Evolutionary conservation across 495 filamentous ascomycete species (phyloP).

Genomic region (Aspergillus heteromorphus): DNA sequence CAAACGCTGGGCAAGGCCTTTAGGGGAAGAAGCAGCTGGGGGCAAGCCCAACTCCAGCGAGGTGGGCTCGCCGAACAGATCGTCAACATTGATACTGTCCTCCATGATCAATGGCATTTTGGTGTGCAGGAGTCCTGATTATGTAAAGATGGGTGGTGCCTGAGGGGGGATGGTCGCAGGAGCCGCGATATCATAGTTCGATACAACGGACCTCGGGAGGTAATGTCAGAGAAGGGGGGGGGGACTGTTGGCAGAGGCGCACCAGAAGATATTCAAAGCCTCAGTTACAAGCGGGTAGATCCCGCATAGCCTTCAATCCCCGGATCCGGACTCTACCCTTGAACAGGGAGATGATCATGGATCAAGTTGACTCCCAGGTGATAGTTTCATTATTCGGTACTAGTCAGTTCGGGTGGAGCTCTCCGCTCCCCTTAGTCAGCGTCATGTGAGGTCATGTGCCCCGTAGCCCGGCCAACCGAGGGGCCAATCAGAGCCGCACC

Average conservation of each 20-base stretch:
- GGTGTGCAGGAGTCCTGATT: background rate
- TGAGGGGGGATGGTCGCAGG: background rate
- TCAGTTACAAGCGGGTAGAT: background rate
- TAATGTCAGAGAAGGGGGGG: background rate
- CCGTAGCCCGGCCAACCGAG: constrained; percentile 20
- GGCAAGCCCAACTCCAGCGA: constrained; percentile 47
- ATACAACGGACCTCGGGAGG: background rate
- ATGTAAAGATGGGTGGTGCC: background rate
- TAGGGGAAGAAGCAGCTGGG: constrained; percentile 51
- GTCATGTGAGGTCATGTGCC: constrained; percentile 18
- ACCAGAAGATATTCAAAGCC: background rate
- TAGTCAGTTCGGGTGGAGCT: constrained; percentile 9
- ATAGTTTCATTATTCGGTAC: background rate
- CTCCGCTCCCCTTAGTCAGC: constrained; percentile 15
- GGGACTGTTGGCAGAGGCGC: background rate
- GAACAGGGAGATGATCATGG: background rate
- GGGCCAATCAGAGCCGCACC: constrained; percentile 4
- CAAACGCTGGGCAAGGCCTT: constrained; percentile 64
- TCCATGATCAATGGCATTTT: constrained; percentile 57
- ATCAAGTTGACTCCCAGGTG: background rate
- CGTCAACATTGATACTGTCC: constrained; percentile 61
- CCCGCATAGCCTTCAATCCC: background rate
- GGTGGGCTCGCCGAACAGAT: constrained; percentile 70
- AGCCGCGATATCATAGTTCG: constrained; percentile 11
- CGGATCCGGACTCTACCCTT: background rate